phyloP scores from a whole-genome alignment of 768 basidiomycete genomes.

The Lactarius tabidus region DNA sequence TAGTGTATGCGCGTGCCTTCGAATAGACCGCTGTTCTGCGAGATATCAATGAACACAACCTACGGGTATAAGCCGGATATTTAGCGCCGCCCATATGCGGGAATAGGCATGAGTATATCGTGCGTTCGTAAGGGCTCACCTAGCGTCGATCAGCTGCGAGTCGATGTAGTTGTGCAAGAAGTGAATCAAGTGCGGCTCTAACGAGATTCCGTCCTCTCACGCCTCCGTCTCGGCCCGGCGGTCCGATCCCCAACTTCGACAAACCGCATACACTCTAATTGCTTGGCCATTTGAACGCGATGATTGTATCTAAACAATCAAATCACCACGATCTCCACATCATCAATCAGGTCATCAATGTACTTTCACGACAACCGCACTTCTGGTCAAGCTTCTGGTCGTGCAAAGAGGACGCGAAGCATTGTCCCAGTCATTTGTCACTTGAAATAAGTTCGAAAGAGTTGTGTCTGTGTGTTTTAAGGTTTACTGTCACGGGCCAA shows the following conservation, averaged over 20 bases:
- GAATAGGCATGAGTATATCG: not conserved
- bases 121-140: constrained; percentile 15
- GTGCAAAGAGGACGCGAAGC: too few species aligned
- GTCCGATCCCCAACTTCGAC: not conserved
- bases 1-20: not conserved
- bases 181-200: constrained; percentile 10
- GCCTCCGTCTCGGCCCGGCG: constrained; percentile 4
- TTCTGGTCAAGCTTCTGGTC: too few species aligned
- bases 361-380: too few species aligned
- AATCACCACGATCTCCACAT: too few species aligned
- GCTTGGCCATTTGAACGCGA: too few species aligned
- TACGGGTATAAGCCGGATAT: not conserved
- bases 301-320: too few species aligned
- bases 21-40: not conserved
- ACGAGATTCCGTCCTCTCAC: constrained; percentile 14
- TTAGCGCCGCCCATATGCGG: constrained; percentile 1
- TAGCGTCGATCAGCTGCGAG: constrained; percentile 14
- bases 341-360: too few species aligned
- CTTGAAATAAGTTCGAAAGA: too few species aligned
- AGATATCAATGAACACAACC: constrained; percentile 7
- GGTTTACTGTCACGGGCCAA: too few species aligned
- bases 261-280: too few species aligned
- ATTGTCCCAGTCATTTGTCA: too few species aligned
- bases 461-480: not conserved
- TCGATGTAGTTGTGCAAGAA: constrained; percentile 15